These are phyloP conservation scores for Golubevia pallescens DNA, from an alignment of 1,284 basidiomycete species.

Conservation along the genomic window DNA sequence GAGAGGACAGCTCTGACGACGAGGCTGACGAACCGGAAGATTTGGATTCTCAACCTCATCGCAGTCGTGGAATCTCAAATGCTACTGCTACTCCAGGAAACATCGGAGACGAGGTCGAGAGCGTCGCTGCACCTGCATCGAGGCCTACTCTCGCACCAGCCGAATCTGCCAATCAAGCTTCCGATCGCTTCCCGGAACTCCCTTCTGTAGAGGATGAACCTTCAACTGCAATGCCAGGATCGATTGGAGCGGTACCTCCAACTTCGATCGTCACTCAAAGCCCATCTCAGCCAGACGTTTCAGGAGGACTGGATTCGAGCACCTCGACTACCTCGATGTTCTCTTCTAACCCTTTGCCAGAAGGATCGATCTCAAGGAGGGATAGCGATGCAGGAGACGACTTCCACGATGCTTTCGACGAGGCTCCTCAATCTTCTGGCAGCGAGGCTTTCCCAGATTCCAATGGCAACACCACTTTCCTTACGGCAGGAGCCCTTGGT, in stretches of 20 bases:
- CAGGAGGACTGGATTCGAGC: background rate
- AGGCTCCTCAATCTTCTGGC: background rate
- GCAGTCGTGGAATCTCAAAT: background rate
- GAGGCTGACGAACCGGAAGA: constrained; percentile 51
- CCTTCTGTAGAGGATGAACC: constrained; percentile 9
- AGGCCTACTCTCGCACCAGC: background rate
- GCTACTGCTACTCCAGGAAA: background rate
- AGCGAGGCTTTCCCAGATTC: background rate
- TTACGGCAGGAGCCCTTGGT: background rate
- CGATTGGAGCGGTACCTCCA: constrained; percentile 15
- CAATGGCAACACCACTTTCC: background rate
- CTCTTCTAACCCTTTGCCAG: background rate
- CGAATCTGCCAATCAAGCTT: constrained; percentile 7
- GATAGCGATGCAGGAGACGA: background rate
- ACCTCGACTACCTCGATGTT: background rate
- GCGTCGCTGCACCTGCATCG: background rate
- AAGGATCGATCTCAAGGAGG: background rate
- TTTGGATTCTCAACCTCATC: constrained; percentile 16
- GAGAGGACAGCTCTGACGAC: constrained; percentile 37
- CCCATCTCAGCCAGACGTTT: background rate
- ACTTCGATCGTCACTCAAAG: constrained; percentile 14
- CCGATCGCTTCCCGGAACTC: constrained; percentile 19
- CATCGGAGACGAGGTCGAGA: background rate
- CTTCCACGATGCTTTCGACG: background rate
- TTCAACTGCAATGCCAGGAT: background rate